phyloP scores from a whole-genome alignment of 306 rosid species.

The Parietaria judaica region DNA sequence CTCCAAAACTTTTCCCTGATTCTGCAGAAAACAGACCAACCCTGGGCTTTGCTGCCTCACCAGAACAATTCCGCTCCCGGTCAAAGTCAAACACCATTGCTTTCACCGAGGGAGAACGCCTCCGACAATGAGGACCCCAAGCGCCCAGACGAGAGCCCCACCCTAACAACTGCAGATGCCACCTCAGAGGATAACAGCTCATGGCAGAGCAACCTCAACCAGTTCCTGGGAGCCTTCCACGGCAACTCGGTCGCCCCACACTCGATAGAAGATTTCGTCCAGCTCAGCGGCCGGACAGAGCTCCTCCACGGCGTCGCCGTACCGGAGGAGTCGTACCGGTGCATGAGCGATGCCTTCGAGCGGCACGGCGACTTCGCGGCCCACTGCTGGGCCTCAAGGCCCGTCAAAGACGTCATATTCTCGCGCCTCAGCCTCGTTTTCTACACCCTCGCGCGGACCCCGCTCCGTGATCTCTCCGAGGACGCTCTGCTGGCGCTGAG shows the following conservation, averaged over 20 bases:
- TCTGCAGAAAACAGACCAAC: not conserved
- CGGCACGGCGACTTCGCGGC: constrained; percentile 2
- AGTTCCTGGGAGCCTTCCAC: constrained; percentile 3
- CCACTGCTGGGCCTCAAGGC: constrained; percentile 8
- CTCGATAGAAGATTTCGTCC: not conserved
- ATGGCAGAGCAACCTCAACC: constrained; percentile 5
- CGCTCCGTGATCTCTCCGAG: not conserved
- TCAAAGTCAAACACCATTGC: not conserved
- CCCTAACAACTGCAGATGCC: not conserved
- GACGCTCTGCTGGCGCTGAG: not conserved
- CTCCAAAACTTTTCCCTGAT: no score
- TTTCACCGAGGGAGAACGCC: not conserved
- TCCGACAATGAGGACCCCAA: not conserved
- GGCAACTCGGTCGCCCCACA: not conserved
- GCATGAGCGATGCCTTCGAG: constrained; percentile 3
- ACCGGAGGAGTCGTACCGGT: constrained; percentile 4
- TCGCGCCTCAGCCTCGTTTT: constrained; percentile 5
- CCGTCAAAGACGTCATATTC: constrained; percentile 5
- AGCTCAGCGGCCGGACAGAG: constrained; percentile 2
- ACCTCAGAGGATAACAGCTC: not conserved
- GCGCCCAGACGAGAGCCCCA: not conserved
- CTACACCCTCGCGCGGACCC: not conserved
- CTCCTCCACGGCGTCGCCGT: not conserved
- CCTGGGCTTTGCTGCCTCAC: not conserved
- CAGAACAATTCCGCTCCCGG: no score